Evolutionary conservation across 2,329 filamentous ascomycete genomes (phyloP), one percentile per base, ranked within the genome.

Genomic region (Ceratocystis alfenasii): DNA sequence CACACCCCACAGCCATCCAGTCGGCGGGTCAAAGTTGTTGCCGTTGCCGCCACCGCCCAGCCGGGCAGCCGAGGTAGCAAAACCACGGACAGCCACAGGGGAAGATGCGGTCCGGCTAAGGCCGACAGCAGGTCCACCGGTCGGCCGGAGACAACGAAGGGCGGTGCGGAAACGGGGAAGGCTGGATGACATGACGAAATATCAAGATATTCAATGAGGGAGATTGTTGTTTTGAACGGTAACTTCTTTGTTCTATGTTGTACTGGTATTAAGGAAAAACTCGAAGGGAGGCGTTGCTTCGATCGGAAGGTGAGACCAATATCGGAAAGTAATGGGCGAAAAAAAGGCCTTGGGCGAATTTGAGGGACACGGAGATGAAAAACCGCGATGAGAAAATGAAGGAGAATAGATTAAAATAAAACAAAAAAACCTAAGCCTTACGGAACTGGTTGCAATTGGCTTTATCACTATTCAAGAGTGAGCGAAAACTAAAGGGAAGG

Each of bases 1-100:
- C 72, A 96, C 83, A 70, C 92, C 92, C 76, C 89, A 96, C 72
- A 99, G 85, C 90, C 91, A 96, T 72, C 94, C 94, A 66, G 81
- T 83, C 2, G 94, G 93, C 61, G 92, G 86, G 71, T 99, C 94
- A 78, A 91, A 99, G 75, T 91, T 88, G 71, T 85, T 82, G 72
- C 85, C 88, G 78, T 88, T 69, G 69, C 75, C 74, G 71, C 75
- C 74, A 70, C 75, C 75, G 69, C 75, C 75, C 66, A 75, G 75
- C 5, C 63, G 62, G 30, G 57, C 70, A 71, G 73, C 70, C 74
- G 75, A 65, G 25, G 15, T 30, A 6, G 64, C 36, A 15, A 65
- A 53, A 22, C 41, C 25, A 22, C 64, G 64, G 5, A 5, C 8
- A 53, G 66, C 28, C 46, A 48, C 22, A 45, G 61, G 44, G 62